Evolutionary conservation across 352 stramenopile genomes (phyloP), one percentile per base, ranked within the genome.

Genomic region (Pythium grandisporangium): DNA sequence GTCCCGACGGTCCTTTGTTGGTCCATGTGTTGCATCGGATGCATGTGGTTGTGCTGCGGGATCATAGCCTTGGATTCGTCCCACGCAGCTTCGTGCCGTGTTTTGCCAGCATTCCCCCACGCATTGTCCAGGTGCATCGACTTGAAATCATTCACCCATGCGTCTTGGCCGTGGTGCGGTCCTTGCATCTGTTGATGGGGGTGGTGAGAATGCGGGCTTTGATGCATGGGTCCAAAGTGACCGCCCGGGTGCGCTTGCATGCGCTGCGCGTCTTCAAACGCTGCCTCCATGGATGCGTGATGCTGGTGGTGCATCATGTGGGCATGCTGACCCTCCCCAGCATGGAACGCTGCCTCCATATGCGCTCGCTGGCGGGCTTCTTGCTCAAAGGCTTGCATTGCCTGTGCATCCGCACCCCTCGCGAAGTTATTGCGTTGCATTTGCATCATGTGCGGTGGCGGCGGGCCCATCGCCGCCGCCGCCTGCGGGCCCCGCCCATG

Each of bases 111-210:
- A 4, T 53, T 64, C 44, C 70, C 63, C 70, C 78, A 90, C 20
- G 71, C 71, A 12, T 73, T 53, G 42, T 88, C 64, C 51, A 90
- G 46, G 37, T 77, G 69, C 30, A 66, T 55, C 22, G 43, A 45
- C 51, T 70, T 52, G 44, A 89, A 89, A 36, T 85, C 73, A 25
- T 77, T 57, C n/a, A 83, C 58, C 76, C 76, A 86, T 16, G 60
- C 56, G 34, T 83, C 60, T 16, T 84, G 61, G 46, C 68, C 68
- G 23, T 27, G 38, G 1, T 42, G 55, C 36, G 48, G 51, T 21
- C 60, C 61, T 20, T 58, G 52, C 4, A 40, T 59, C 0, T 60
- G 48, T 6, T 64, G 53, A 37, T 66, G 41, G n/a, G 61, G 57
- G 25, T 67, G 67, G 42, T 77, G 63, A 22, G 78, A 51, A 32